phyloP scores from a whole-genome alignment of 2,329 filamentous ascomycete species.

The Ophiocordyceps camponoti-floridani region DNA sequence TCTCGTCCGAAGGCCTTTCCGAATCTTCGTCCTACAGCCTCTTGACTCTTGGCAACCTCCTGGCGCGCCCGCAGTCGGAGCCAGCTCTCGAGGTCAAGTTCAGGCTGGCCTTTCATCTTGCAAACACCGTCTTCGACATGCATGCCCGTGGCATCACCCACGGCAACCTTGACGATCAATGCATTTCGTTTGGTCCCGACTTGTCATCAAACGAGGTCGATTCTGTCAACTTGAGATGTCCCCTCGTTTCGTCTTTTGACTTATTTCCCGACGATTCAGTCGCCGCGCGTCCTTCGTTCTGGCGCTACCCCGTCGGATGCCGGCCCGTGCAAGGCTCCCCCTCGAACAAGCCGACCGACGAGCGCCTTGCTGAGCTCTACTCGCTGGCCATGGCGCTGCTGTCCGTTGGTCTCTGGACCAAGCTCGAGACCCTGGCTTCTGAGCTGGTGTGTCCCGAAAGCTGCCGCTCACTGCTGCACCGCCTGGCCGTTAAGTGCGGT shows the following conservation, averaged over 20 bases:
- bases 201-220: conserved; percentile 19
- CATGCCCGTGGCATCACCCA: conserved; percentile 53
- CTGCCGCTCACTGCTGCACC: conserved; percentile 40
- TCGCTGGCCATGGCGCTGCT: conserved; percentile 55
- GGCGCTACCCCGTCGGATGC: conserved; percentile 47
- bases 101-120: conserved; percentile 53
- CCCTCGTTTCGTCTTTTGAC: conserved; percentile 57
- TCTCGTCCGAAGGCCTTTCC: conserved; percentile 32
- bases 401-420: conserved; percentile 61
- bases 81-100: conserved; percentile 62
- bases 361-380: conserved; percentile 49
- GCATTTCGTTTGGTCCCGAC: conserved; percentile 45
- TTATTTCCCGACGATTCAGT: conserved; percentile 31
- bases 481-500: conserved; percentile 50
- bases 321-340: conserved; percentile 29
- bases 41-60: conserved; percentile 34
- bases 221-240: conserved; percentile 45
- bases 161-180: conserved; percentile 49
- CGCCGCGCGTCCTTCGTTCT: conserved; percentile 10
- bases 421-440: conserved; percentile 35
- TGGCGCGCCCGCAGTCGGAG: conserved; percentile 33
- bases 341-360: conserved; percentile 29
- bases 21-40: conserved; percentile 31
- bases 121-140: conserved; percentile 55
- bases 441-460: conserved; percentile 29